Conservation (phyloP, 2,329 filamentous ascomycete species). For the Aspergillus ochraceus region DNA sequence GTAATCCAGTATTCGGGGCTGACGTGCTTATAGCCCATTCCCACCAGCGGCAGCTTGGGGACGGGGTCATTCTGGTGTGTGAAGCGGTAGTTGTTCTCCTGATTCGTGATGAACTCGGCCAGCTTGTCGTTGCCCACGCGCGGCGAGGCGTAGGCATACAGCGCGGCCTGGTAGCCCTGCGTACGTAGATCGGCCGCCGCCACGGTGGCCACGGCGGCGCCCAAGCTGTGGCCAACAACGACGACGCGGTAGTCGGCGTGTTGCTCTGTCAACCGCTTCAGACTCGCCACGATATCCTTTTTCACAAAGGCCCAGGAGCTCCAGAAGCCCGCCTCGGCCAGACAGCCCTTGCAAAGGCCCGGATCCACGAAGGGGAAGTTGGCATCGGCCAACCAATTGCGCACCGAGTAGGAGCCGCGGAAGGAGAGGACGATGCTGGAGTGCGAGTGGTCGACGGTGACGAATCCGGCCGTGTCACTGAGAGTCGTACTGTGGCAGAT, state of each 20-base stretch:
- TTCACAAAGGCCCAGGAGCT: conserved; percentile 42
- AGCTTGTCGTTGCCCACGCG: conserved; percentile 62
- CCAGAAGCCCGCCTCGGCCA: conserved; percentile 49
- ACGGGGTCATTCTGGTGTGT: conserved; percentile 69
- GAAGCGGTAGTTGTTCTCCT: conserved; percentile 60
- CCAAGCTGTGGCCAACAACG: conserved; percentile 65
- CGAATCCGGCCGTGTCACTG: conserved; percentile 49
- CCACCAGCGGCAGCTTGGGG: conserved; percentile 63
- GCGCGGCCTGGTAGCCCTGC: conserved; percentile 49
- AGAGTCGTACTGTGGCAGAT: conserved; percentile 14
- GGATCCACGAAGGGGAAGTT: conserved; percentile 32
- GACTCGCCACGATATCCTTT: conserved; percentile 34
- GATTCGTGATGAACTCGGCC: conserved; percentile 54
- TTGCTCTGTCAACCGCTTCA: conserved; percentile 25
- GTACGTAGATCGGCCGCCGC: conserved; percentile 58
- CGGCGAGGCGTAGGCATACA: conserved; percentile 69
- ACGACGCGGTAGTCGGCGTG: conserved; percentile 42
- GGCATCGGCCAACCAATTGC: conserved; percentile 29
- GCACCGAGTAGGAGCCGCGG: conserved; percentile 37
- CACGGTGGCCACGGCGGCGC: conserved; percentile 63
- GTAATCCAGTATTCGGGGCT: conserved; percentile 68
- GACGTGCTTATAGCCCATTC: conserved; percentile 65
- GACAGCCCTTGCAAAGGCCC: conserved; percentile 45
- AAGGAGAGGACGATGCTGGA: conserved; percentile 38
- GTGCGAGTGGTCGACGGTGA: conserved; percentile 50